Percentiles rank a stretch among this genome's conserved stretches.
These are phyloP conservation scores for Exophiala xenobiotica DNA, from an alignment of 2,329 filamentous ascomycete genomes.

Conservation along the genomic window DNA sequence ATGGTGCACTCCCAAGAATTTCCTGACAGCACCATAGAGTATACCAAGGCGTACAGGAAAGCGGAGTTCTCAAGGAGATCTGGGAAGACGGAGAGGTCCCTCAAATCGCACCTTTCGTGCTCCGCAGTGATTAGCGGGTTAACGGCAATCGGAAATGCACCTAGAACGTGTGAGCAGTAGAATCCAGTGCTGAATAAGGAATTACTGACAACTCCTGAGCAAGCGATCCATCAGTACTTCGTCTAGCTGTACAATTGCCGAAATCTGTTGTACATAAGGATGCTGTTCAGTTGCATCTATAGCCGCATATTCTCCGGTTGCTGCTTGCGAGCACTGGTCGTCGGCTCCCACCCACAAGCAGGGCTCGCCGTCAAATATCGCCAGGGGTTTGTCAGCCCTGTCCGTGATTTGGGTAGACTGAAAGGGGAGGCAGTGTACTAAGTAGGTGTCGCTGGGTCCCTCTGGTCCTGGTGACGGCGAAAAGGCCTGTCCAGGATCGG, in stretches of 20 bases:
- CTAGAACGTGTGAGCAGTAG: constrained; percentile 1
- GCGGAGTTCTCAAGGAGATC: constrained; percentile 10
- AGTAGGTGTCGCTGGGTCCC: not conserved
- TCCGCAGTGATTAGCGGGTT: constrained; percentile 6
- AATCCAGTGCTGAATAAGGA: not conserved
- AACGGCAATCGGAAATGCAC: constrained; percentile 11
- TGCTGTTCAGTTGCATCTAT: not conserved
- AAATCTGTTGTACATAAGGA: constrained; percentile 5
- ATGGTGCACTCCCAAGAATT: constrained; percentile 5
- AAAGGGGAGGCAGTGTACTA: not conserved
- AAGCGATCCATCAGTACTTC: constrained; percentile 5
- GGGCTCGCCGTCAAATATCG: no score
- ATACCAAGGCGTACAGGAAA: constrained; percentile 12
- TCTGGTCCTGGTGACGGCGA: not conserved
- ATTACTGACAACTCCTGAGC: constrained; percentile 11
- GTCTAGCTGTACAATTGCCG: constrained; percentile 5
- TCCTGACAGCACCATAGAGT: constrained; percentile 11
- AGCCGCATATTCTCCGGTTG: not conserved
- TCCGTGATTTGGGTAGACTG: no score
- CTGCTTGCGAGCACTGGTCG: not conserved
- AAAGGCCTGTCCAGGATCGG: not conserved
- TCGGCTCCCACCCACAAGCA: no score
- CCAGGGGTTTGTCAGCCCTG: no score
- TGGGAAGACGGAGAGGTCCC: constrained; percentile 10
- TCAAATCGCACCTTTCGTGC: not conserved